A percentile compares a stretch with the other conserved stretches of the same genome.
Evolutionary conservation across 768 basidiomycete genomes (phyloP).

Genomic region (Suillus brevipes): DNA sequence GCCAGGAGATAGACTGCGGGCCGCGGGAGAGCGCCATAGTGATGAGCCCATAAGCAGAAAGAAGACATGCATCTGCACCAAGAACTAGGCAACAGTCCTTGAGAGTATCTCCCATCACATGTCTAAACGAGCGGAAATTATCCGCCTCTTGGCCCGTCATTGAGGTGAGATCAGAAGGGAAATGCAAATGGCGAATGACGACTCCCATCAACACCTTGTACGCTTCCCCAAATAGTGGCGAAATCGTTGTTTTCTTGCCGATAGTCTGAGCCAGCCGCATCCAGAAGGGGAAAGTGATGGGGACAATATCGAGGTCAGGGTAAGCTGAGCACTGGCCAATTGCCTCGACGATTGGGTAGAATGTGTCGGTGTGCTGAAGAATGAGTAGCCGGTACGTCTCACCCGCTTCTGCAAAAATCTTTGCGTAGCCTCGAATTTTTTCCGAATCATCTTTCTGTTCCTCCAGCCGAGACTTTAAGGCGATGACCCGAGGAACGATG

Average conservation of each 20-base stretch:
- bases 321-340: constrained; percentile 93
- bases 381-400: constrained; percentile 92
- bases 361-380: constrained; percentile 85
- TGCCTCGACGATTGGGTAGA: constrained; percentile 93
- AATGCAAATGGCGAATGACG: constrained; percentile 89
- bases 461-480: constrained; percentile 61
- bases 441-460: constrained; percentile 77
- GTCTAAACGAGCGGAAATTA: constrained; percentile 91
- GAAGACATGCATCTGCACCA: constrained; percentile 80
- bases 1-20: constrained; percentile 72
- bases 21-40: constrained; percentile 66
- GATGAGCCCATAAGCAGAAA: constrained; percentile 80
- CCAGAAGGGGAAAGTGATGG: constrained; percentile 99
- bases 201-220: constrained; percentile 82
- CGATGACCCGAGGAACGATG: constrained; percentile 85
- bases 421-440: constrained; percentile 83
- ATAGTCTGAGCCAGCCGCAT: constrained; percentile 92
- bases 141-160: constrained; percentile 86
- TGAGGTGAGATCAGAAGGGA: constrained; percentile 69
- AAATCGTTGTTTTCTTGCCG: constrained; percentile 69
- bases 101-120: constrained; percentile 98
- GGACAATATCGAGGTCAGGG: constrained; percentile 92
- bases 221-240: constrained; percentile 78
- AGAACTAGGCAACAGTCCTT: constrained; percentile 98
- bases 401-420: constrained; percentile 95